These are phyloP conservation scores for Plasmodium relictum DNA, from an alignment of 169 alveolate genomes.

Conservation along the genomic window DNA sequence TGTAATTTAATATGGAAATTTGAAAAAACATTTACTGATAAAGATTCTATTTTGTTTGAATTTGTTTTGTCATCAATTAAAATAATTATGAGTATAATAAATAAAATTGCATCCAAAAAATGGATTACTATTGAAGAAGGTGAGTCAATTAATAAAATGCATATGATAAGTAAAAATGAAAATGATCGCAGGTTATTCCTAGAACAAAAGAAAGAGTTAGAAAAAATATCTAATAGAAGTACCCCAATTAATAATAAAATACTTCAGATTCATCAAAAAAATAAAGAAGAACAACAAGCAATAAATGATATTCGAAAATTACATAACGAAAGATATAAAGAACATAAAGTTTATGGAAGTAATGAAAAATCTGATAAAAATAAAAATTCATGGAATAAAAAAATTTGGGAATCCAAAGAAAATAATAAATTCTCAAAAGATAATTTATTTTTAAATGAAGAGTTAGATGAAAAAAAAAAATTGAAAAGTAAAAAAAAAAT, in stretches of 20 bases:
- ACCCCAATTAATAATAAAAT: constrained; percentile 34
- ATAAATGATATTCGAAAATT: constrained; percentile 61
- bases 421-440: not conserved
- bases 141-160: not conserved
- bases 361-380: constrained; percentile 5
- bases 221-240: constrained; percentile 22
- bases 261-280: constrained; percentile 36
- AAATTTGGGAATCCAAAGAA: not conserved
- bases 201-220: constrained; percentile 40
- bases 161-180: not conserved
- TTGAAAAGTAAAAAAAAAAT: constrained; percentile 49
- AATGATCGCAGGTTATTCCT: constrained; percentile 6
- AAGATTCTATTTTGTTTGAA: constrained; percentile 60
- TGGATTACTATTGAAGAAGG: not conserved
- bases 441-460: constrained; percentile 4
- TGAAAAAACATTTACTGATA: constrained; percentile 40
- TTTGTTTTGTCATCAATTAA: constrained; percentile 56
- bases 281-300: constrained; percentile 51
- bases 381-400: not conserved
- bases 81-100: constrained; percentile 45
- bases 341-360: constrained; percentile 32
- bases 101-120: constrained; percentile 24
- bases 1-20: constrained; percentile 52
- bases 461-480: not conserved
- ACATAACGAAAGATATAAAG: constrained; percentile 51